Conservation (phyloP, 305 asterid genomes). For the Fraxinus dipetala region DNA sequence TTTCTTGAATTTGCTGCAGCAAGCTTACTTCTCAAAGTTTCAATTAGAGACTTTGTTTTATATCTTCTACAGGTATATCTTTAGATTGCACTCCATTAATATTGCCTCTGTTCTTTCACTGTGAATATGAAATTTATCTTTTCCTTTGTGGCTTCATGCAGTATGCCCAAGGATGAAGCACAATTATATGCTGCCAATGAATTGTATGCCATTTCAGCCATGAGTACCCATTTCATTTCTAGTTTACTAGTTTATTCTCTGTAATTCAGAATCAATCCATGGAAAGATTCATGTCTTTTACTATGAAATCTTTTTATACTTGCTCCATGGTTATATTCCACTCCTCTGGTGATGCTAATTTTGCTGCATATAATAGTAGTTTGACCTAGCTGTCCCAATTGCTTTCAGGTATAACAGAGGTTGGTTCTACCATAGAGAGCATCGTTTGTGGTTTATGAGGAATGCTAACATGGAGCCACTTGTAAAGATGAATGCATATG, state of each 20-base stretch:
- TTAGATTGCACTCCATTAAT: conserved; percentile 14
- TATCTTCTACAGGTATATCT: conserved; percentile 65
- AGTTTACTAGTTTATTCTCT: conserved; percentile 1
- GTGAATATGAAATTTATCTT: conserved; percentile 13
- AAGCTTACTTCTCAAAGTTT: conserved; percentile 76
- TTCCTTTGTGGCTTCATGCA: conserved; percentile 43
- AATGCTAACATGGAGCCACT: conserved; percentile 80
- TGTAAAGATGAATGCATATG: conserved; percentile 67
- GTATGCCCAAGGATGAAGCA: conserved; percentile 96
- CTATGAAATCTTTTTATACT: conserved; percentile 10
- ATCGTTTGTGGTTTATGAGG: conserved; percentile 67
- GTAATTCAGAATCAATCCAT: background rate
- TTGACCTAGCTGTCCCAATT: conserved; percentile 12
- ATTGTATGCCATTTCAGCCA: conserved; percentile 54
- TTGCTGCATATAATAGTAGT: background rate
- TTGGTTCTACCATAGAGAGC: conserved; percentile 93
- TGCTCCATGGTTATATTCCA: background rate
- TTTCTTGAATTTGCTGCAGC: conserved; percentile 54
- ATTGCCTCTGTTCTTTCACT: conserved; percentile 16
- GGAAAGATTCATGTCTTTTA: background rate
- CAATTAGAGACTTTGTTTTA: conserved; percentile 82
- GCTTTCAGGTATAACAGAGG: conserved; percentile 79
- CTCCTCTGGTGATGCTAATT: conserved; percentile 7
- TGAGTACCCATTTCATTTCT: background rate
- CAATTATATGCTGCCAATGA: conserved; percentile 88